A percentile compares a stretch with the other conserved stretches of the same genome.
These are phyloP conservation scores for Monilinia fructigena DNA, from an alignment of 2,329 filamentous ascomycete genomes.

Conservation along the genomic window DNA sequence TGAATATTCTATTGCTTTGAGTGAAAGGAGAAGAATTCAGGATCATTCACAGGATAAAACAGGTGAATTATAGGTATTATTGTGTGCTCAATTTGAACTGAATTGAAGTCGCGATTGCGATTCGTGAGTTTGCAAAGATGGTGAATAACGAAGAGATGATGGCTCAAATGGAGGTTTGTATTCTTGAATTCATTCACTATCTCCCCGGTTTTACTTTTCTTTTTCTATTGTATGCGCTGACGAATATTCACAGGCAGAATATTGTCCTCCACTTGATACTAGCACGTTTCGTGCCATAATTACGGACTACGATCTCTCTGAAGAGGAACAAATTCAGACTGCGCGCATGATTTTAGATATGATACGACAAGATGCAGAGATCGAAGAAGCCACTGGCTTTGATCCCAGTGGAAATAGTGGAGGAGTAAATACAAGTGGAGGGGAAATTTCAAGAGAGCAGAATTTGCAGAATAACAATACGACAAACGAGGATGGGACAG, in stretches of 20 bases:
- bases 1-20: neutral
- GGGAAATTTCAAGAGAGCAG: constrained; percentile 6
- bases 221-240: neutral
- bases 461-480: constrained; percentile 26
- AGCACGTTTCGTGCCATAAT: constrained; percentile 72
- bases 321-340: constrained; percentile 51
- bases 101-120: neutral
- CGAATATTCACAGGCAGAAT: constrained; percentile 12
- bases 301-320: constrained; percentile 66
- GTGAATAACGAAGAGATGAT: constrained; percentile 17
- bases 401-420: constrained; percentile 72
- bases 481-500: constrained; percentile 28
- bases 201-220: too few species aligned
- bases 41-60: neutral
- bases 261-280: constrained; percentile 23
- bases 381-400: constrained; percentile 73
- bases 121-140: constrained; percentile 3
- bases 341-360: constrained; percentile 61
- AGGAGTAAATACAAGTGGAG: constrained; percentile 26
- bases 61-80: neutral
- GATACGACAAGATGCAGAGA: constrained; percentile 61
- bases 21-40: constrained; percentile 2
- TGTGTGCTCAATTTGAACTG: neutral
- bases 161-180: constrained; percentile 19
- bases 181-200: neutral